Evolutionary conservation across 2,329 filamentous ascomycete genomes (phyloP), one percentile per base, ranked within the genome.

Genomic region (Aurifilum marmelostoma): DNA sequence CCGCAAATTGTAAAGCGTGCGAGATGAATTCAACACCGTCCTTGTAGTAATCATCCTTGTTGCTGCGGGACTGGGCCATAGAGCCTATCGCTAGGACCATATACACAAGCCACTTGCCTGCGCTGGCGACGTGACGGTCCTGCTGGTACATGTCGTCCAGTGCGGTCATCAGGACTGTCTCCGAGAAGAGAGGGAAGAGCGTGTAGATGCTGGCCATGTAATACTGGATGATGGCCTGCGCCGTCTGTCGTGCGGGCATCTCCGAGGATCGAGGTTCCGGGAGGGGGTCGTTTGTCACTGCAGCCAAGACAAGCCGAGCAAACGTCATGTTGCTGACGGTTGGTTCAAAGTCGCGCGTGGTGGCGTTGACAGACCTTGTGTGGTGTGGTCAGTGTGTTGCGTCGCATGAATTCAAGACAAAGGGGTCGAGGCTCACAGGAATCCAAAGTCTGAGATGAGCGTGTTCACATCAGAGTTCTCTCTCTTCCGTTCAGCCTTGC

Each of bases 401-500:
- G 59, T 39, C 12, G 47, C 21, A 61, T 41, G 12, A 2, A 27
- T 34, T n/a, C n/a, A 34, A 24, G 62, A 54, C 32, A 54, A 47
- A 41, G 47, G 32, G 29, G 27, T 63, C 60, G 60, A 29, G 37
- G 78, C 90, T 79, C 78, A 97, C 89, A 97, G 82, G 75, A 93
- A 95, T 66, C 94, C 94, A 83, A 98, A 97, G 76, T 97, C 94
- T 0, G 94, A 97, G 29, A 97, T 92, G 2, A 98, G 83, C 66
- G 96, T 91, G 79, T 97, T 95, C 66, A 97, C 93, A 77, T 97
- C 93, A 0, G 90, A 92, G 60, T 92, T 91, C 78, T 97, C 95
- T 58, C 88, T 84, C 73, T 82, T 86, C 68, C 85, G 82, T n/a
- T 85, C 88, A 24, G 87, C 88, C 74, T 90, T 90, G 52, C 88